phyloP scores from a whole-genome alignment of 2,329 filamentous ascomycete genomes.

The Trichoderma asperellum region DNA sequence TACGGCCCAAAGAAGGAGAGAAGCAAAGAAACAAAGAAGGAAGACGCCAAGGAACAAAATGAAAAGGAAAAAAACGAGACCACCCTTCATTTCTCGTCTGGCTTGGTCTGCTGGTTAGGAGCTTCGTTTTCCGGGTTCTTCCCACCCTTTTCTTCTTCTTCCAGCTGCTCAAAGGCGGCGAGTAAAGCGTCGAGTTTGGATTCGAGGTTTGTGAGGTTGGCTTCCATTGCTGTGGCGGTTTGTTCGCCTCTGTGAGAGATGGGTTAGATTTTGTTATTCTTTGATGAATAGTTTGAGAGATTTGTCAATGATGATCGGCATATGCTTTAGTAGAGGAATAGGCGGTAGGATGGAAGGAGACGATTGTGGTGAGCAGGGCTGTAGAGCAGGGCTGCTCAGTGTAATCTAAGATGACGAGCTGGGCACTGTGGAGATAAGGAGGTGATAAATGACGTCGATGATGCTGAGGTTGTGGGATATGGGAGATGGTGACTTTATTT shows the following conservation, averaged over 20 bases:
- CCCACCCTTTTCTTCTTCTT: not conserved
- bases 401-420: not conserved
- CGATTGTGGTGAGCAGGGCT: too few species aligned
- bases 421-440: not conserved
- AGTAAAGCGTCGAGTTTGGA: slow-evolving; percentile 60
- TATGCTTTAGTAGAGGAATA: not conserved
- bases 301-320: not conserved
- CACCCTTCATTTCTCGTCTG: slow-evolving; percentile 21
- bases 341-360: not conserved
- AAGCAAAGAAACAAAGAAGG: not conserved
- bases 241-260: slow-evolving; percentile 54
- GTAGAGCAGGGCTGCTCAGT: not conserved
- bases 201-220: slow-evolving; percentile 56
- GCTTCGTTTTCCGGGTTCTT: not conserved
- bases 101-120: not conserved
- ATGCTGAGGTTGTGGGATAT: not conserved
- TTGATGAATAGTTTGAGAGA: not conserved
- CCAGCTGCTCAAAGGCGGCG: slow-evolving; percentile 48
- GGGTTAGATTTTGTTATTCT: not conserved
- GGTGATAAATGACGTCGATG: not conserved
- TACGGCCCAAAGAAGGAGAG: not conserved
- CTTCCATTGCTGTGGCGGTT: slow-evolving; percentile 56
- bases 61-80: not conserved
- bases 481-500: not conserved
- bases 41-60: not conserved